Conservation (phyloP, 129 eudicot genomes). For the Ambrosia artemisiifolia region DNA sequence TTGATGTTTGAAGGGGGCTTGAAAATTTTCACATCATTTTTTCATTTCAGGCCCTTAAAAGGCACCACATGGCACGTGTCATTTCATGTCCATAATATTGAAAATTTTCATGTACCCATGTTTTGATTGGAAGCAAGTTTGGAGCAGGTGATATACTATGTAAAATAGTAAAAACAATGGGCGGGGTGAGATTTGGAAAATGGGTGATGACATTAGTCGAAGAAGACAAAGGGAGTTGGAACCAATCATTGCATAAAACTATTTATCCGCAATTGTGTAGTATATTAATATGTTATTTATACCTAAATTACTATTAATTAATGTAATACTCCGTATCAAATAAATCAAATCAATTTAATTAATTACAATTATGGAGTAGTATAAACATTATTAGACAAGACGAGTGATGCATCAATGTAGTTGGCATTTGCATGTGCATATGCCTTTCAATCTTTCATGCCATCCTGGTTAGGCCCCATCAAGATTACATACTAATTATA, state of each 20-base stretch:
- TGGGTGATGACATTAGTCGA: not conserved
- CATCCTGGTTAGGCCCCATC: constrained; percentile 38
- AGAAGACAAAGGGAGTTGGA: constrained; percentile 8
- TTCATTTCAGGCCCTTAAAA: too few species aligned
- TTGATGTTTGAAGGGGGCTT: too few species aligned
- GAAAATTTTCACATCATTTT: too few species aligned
- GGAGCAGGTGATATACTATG: constrained; percentile 2
- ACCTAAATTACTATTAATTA: too few species aligned
- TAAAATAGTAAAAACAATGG: not conserved
- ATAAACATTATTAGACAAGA: constrained; percentile 18
- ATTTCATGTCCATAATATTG: too few species aligned
- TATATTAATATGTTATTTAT: not conserved
- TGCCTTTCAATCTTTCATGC: constrained; percentile 37
- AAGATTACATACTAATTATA: constrained; percentile 12
- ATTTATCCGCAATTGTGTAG: constrained; percentile 3
- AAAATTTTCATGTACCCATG: too few species aligned
- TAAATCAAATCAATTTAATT: not conserved
- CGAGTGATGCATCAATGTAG: not conserved
- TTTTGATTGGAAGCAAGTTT: not conserved
- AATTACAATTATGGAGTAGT: not conserved
- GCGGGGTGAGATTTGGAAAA: constrained; percentile 1
- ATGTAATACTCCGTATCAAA: too few species aligned
- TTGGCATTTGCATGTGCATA: constrained; percentile 28
- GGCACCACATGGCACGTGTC: too few species aligned
- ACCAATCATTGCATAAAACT: constrained; percentile 11